Base-by-base conservation (phyloP, 176 grass and related monocot genomes). In the Aegilops umbellulata region DNA sequence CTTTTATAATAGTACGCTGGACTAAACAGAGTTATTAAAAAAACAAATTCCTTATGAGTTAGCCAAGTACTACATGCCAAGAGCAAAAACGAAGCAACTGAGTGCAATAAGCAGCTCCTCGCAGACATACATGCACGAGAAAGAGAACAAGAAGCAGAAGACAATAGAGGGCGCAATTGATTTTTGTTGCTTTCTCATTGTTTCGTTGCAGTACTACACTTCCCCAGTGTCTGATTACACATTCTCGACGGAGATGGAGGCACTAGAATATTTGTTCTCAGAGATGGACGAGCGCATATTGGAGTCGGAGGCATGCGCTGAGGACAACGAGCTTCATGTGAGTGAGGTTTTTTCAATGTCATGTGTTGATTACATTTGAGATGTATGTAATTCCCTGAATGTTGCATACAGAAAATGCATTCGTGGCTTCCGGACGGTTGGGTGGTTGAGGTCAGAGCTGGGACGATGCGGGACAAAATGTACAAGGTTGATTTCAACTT, bases 401-500 rank as follows among this genome's bases (percentile, higher is more conserved):
- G 22, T 55, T 36, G 24, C 53, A 71, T 65, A 42, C 32, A 75
- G 75, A 81, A 29, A 19, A 72, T 76, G 13, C 26, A 77, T 63
- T 38, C 81, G 38, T 92, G 91, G 91, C 81, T 90, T 89, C 87
- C 91, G 0, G 25, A 60, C 14, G 76, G 81, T 19, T 92, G 87
- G 87, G 55, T 78, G 27, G 81, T 92, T 74, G 91, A 92, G 65
- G 13, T 87, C 41, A 89, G 91, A 84, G 81, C 84, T 3, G 76
- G 87, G 8, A 87, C 62, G 77, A 81, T 87, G 78, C 80, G 74
- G 77, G 80, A 84, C 1, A 83, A 89, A 90, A 92, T 87, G 81
- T 92, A 87, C 71, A 92, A 90, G 91, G 91, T 92, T 89, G 42
- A 58, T 34, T 89, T 36, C 34, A 76, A 23, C 41, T 89, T 51